Evolutionary conservation across 2,329 filamentous ascomycete genomes (phyloP).

Genomic region (Trichoderma endophyticum): DNA sequence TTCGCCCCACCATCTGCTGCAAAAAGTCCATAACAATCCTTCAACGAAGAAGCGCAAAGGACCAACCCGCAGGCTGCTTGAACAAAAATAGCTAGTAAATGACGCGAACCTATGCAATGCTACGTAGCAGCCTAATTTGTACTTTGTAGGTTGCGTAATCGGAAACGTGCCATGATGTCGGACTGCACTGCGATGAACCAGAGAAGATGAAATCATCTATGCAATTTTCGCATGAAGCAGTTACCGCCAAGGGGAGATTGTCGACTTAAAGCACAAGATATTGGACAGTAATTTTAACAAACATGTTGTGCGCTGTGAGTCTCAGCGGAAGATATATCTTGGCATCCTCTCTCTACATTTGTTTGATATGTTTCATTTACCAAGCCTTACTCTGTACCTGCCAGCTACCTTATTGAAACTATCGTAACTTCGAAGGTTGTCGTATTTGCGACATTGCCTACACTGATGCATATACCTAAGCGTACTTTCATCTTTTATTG

Average conservation of each 20-base stretch:
- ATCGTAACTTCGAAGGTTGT: too few species aligned
- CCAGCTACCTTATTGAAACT: too few species aligned
- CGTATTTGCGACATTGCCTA: background rate
- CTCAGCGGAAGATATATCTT: too few species aligned
- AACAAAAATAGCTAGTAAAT: background rate
- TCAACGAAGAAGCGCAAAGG: background rate
- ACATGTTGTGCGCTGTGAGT: too few species aligned
- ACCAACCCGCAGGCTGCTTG: background rate
- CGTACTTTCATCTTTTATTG: background rate
- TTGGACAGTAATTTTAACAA: too few species aligned
- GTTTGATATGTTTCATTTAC: too few species aligned
- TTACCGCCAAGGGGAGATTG: background rate
- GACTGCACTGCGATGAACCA: background rate
- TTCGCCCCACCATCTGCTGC: background rate
- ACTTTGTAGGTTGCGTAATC: background rate
- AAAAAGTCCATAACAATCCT: background rate
- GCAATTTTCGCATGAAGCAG: background rate
- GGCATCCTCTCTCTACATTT: too few species aligned
- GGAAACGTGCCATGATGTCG: background rate
- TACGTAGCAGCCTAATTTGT: background rate
- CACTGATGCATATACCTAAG: background rate
- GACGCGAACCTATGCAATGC: background rate
- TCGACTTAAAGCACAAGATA: background rate
- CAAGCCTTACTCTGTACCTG: too few species aligned
- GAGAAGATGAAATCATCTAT: background rate